Conservation (phyloP, 1,284 basidiomycete genomes). For the Sphaerobolus stellatus region DNA sequence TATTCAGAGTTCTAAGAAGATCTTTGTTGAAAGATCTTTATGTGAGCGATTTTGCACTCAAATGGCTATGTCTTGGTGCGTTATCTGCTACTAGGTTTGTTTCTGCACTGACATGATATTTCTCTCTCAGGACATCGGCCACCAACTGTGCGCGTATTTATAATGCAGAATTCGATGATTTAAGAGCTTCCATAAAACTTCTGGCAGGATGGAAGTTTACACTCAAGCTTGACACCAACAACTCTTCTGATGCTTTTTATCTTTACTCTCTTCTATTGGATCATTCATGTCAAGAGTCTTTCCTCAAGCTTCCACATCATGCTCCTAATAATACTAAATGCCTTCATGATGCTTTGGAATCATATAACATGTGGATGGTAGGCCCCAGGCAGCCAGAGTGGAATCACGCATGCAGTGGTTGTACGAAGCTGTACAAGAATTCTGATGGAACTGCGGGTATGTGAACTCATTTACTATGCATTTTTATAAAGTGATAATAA, state of each 20-base stretch:
- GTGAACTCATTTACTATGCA: neutral
- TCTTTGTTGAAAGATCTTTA: constrained; percentile 14
- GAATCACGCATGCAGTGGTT: neutral
- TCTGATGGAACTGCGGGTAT: constrained; percentile 9
- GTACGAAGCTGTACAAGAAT: constrained; percentile 13
- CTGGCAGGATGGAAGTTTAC: constrained; percentile 20
- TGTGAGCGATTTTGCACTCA: constrained; percentile 4
- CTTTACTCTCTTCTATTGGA: constrained; percentile 26
- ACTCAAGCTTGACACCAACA: constrained; percentile 20
- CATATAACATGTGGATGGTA: constrained; percentile 21
- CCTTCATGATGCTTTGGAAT: constrained; percentile 25
- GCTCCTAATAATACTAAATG: constrained; percentile 21
- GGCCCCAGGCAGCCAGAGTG: constrained; percentile 20
- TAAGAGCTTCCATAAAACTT: neutral
- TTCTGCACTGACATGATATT: neutral
- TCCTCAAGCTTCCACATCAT: constrained; percentile 23
- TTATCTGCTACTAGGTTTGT: neutral
- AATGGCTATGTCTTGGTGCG: constrained; percentile 3
- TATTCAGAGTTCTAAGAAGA: constrained; percentile 26
- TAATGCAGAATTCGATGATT: neutral
- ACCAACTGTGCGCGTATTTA: constrained; percentile 14
- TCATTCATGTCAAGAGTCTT: constrained; percentile 2
- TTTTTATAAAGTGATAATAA: neutral
- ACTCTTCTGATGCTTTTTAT: constrained; percentile 34
- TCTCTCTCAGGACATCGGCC: constrained; percentile 14